phyloP scores from a whole-genome alignment of 2,329 filamentous ascomycete genomes.

The Rutstroemia sp. region DNA sequence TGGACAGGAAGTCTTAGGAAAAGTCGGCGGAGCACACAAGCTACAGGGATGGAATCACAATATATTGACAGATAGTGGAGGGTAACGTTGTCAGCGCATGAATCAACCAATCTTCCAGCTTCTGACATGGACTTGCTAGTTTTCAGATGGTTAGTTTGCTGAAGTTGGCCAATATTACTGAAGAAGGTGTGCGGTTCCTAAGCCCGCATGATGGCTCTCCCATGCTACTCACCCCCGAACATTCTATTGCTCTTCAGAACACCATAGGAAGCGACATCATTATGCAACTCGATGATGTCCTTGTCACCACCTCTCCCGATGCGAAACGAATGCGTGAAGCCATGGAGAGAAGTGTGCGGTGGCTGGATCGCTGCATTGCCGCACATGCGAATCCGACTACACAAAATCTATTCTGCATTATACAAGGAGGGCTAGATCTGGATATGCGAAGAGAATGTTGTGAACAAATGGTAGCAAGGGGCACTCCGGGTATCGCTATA shows the following conservation, averaged over 20 bases:
- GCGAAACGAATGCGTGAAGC: conserved; percentile 81
- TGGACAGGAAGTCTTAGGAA: conserved; percentile 80
- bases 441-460: conserved; percentile 81
- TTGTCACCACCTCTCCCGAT: conserved; percentile 92
- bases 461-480: conserved; percentile 74
- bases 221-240: conserved; percentile 95
- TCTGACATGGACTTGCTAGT: conserved; percentile 39
- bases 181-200: conserved; percentile 89
- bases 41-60: conserved; percentile 94
- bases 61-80: conserved; percentile 76
- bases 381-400: conserved; percentile 75
- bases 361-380: conserved; percentile 90
- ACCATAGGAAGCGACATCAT: conserved; percentile 98
- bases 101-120: neutral
- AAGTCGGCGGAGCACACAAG: conserved; percentile 86
- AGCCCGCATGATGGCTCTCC: conserved; percentile 91
- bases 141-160: conserved; percentile 99
- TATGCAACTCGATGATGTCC: conserved; percentile 98
- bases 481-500: conserved; percentile 95
- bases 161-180: conserved; percentile 86
- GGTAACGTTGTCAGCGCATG: conserved; percentile 37
- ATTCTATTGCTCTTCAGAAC: conserved; percentile 93
- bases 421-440: conserved; percentile 88
- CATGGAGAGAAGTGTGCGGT: conserved; percentile 89
- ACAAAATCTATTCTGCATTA: conserved; percentile 97